Base-by-base conservation (phyloP, 1,284 basidiomycete species). In the Spongiforma sp. region DNA sequence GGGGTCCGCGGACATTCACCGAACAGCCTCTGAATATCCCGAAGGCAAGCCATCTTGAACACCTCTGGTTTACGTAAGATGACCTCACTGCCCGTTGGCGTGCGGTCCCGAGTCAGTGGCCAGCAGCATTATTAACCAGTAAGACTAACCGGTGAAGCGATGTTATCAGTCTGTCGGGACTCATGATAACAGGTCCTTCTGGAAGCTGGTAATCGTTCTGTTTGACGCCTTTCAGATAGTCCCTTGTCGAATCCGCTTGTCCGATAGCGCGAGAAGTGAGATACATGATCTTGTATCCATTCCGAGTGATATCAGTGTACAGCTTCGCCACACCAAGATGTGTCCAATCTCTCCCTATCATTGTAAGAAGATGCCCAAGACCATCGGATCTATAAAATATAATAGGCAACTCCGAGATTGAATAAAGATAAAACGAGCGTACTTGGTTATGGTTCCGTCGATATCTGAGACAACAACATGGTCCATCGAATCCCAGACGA, bases 331-430 rank as follows among this genome's bases (percentile, higher is more conserved):
- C 97, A 21, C 98, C 98, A 21, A 95, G 83, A 76, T 99, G 98
- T 6, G 98, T 99, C 98, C 98, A 99, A 78, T 99, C 98, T n/a
- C 97, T 89, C 7, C 98, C 98, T 69, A 99, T 98, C 87, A 99
- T 96, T 6, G 96, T 97, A 75, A 98, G 98, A 58, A 99, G 91
- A 76, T 99, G 98, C 0, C 98, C 98, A 4, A 99, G 83, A 1
- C 96, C 98, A 79, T 99, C 98, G 2, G 96, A 99, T 77, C 94
- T 97, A 24, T 21, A 53, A 5, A 58, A 24, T 17, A 17, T 4
- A 5, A 48, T 65, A 28, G 64, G 12, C 32, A 54, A 60, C 5
- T 2, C 9, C 14, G 21, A 26, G 15, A 1, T 57, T 15, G 41
- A 56, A n/a, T 17, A 37, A 37, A 9, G 6, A 33, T 58, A 21